Base-by-base conservation (phyloP, 148 eudicot species). In the Rhododendron ovatum region DNA sequence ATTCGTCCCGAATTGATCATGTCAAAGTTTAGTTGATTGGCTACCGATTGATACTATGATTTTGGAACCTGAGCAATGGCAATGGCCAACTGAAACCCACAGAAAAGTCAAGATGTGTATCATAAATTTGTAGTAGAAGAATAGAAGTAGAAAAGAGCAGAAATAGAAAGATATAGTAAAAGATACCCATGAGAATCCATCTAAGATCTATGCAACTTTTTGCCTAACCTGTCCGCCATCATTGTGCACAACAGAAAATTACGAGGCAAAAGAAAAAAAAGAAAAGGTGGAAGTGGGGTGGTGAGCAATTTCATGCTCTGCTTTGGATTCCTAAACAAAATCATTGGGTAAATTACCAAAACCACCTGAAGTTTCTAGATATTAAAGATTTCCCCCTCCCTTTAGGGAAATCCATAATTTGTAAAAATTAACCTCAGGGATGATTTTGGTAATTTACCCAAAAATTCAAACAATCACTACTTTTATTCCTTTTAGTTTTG, bases 231-330 rank as follows among this genome's bases (percentile, higher is more conserved):
- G 22, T 55, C 22, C 61, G 18, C 22, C 61, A 55, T 55, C 22
- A 55, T 55, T 55, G 61, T 55, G 61, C 61, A 55, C 7, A 4
- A 17, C 22, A 17, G 61, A 55, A 17, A 55, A 55, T 55, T 12
- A 53, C 0, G 61, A 55, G 61, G 61, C 61, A 55, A 55, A 17
- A 55, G 61, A 13, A 50, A 51, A 5, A 71, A 48, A 71, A 5
- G 48, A 48, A 71, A 43, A 26, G 85, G 85, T 71, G 35, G 1
- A 50, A 75, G 81, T 74, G 85, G 80, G 78, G 9, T 26, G 14
- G 14, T 51, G 86, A 84, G 80, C 80, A 74, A 73, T 71, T 73
- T 74, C 79, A 75, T 74, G 81, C 67, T 67, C 15, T 33, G 33
- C 69, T 12, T 39, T 84, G 41, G 37, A 50, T 26, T 80, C 61